Base-by-base conservation (phyloP, 2,329 filamentous ascomycete species). In the Myriosclerotinia scirpicola region DNA sequence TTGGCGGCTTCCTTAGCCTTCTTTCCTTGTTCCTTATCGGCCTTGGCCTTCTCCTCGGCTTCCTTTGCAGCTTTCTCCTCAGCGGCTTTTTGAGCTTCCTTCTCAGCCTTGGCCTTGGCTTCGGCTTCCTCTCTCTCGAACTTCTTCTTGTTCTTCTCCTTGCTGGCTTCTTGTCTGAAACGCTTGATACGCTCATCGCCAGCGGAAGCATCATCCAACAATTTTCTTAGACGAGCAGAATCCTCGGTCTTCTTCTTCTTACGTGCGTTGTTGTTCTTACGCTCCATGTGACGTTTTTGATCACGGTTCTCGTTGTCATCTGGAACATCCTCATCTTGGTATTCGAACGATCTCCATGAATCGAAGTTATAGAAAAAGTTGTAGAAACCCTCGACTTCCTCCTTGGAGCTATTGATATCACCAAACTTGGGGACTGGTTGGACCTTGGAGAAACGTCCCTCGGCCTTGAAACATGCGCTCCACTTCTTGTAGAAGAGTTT, bases 291-390 rank as follows among this genome's bases (percentile, higher is more conserved):
- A 67, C 95, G 92, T 85, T 97, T 98, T 84, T 99, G 95, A 82
- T 98, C 94, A 79, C 95, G 93, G 84, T 93, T 97, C 83, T 98
- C 95, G 79, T 95, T 97, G 84, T 99, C 95, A 76, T 99, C 95
- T 52, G 95, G 95, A 40, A 99, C 94, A 77, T 99, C 95, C 83
- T 99, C 95, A 77, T 99, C 95, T 68, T 96, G 90, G 81, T 99
- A 99, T 82, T 99, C 95, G 76, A 99, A 99, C 3, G 91, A 89
- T 69, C 95, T 86, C 95, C 95, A 99, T 79, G 90, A 95, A 85
- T 99, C 95, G 75, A 99, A 96, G 85, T 94, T 96, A 85, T 98
- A 99, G 90, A 91, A 99, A 84, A 98, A 99, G 85, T 99, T 97
- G 87, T 99, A 99, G 80, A 99, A 99, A 64, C 84, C 83, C 77